Base-by-base conservation (phyloP, 2,329 filamentous ascomycete genomes). In the Elsinoe fawcettii region DNA sequence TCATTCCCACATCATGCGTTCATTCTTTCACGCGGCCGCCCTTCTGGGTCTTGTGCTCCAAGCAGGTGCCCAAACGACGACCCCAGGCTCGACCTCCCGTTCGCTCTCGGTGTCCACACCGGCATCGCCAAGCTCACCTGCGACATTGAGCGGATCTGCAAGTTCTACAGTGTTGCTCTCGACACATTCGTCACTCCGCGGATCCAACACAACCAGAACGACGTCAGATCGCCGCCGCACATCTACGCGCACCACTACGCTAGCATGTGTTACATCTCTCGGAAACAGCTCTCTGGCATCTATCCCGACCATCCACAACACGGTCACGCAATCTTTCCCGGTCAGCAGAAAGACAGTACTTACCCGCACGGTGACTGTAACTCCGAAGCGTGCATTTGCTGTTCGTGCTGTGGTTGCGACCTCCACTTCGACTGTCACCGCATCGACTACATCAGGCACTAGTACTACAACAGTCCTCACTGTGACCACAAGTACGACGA, bases 1-100 rank as follows among this genome's bases (percentile, higher is more conserved):
- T 55, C 51, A 7, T 55, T 55, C 16, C 9, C n/a, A 11, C 49
- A 55, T 55, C 16, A 18, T 20, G 27, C 49, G 22, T 43, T 43
- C 51, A 18, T 43, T 34, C 14, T 39, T 55, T 16, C n/a, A 23
- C n/a, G 36, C 51, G 12, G 51, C 51, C 22, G 34, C 34, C 37
- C 36, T 55, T 39, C 9, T 55, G 36, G 51, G 34, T 30, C 16
- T 55, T 8, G 36, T 30, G 3, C 6, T 55, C 8, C 51, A 55
- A 25, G 51, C 22, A 8, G 18, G 16, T 9, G 51, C 51, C 14
- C 32, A 14, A 11, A 25, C 51, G 16, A 18, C 27, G 4, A 55
- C 32, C 18, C 20, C 34, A 39, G 7, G 6, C 16, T 23, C 44
- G 3, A 30, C n/a, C 22, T 9, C 23, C 3, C 7, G 7, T 22